phyloP scores from a whole-genome alignment of 345 rosid genomes.

The Brassica cretica region DNA sequence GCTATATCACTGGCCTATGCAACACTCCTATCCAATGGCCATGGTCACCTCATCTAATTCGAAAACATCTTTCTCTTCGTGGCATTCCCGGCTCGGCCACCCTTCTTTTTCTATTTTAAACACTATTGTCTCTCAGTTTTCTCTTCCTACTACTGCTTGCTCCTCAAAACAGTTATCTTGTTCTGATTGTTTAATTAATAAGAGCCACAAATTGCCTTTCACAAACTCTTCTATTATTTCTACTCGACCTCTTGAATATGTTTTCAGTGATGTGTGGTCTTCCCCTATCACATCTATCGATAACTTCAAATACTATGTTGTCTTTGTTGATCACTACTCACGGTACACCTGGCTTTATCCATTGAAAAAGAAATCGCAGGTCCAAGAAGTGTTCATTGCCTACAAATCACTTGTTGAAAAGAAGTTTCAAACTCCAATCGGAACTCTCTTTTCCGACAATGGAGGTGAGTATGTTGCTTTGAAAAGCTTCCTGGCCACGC shows the following conservation, averaged over 20 bases:
- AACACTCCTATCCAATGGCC: background rate
- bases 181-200: background rate
- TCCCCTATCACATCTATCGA: background rate
- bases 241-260: background rate
- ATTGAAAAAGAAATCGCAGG: background rate
- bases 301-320: background rate
- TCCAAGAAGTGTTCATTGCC: background rate
- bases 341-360: background rate
- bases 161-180: background rate
- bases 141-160: background rate
- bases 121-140: background rate
- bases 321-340: background rate
- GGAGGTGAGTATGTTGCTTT: background rate
- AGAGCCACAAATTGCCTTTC: background rate
- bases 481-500: background rate
- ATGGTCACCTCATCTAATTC: background rate
- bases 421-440: background rate
- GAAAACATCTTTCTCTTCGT: background rate
- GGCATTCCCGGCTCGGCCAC: background rate
- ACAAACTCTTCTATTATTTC: background rate
- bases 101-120: background rate
- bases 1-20: background rate
- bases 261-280: background rate
- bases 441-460: background rate
- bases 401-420: background rate